Evolutionary conservation across 768 basidiomycete species (phyloP).

Genomic region (Lactifluus subvellereus): DNA sequence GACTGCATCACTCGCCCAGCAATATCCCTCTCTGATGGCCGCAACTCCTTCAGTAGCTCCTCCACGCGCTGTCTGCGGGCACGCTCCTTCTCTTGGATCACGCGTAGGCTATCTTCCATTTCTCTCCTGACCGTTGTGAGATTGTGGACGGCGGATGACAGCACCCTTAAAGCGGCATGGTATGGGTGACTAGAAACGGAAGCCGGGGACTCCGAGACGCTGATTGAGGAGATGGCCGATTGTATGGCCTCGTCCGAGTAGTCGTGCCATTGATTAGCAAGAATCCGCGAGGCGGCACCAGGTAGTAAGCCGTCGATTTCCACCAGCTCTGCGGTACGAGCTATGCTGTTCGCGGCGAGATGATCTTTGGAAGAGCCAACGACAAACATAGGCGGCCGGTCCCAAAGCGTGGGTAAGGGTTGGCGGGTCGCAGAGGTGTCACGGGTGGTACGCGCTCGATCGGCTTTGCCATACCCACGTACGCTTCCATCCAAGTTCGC

Average conservation of each 20-base stretch:
- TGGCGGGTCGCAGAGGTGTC: conserved; percentile 31
- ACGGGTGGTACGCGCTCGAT: conserved; percentile 30
- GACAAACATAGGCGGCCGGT: conserved; percentile 25
- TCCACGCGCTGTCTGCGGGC: conserved; percentile 48
- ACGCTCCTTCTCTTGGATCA: conserved; percentile 54
- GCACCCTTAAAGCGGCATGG: conserved; percentile 57
- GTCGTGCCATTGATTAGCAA: conserved; percentile 70
- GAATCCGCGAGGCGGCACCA: conserved; percentile 41
- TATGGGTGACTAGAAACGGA: conserved; percentile 50
- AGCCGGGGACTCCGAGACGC: conserved; percentile 41
- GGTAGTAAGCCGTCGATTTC: conserved; percentile 10
- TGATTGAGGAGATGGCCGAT: conserved; percentile 48
- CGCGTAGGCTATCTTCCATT: conserved; percentile 52
- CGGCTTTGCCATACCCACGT: conserved; percentile 46
- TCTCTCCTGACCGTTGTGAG: conserved; percentile 53
- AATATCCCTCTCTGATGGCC: conserved; percentile 56
- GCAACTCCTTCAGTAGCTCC: conserved; percentile 50
- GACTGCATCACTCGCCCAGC: conserved; percentile 62
- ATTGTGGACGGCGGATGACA: conserved; percentile 62
- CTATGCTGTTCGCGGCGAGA: not conserved
- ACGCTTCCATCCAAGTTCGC: conserved; percentile 50
- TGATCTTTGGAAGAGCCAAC: conserved; percentile 23
- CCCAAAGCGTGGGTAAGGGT: conserved; percentile 40
- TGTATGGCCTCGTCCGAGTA: conserved; percentile 73
- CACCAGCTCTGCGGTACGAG: conserved; percentile 6